These are phyloP conservation scores for Aspergillus flavus DNA, from an alignment of 2,329 filamentous ascomycete genomes.

Conservation along the genomic window DNA sequence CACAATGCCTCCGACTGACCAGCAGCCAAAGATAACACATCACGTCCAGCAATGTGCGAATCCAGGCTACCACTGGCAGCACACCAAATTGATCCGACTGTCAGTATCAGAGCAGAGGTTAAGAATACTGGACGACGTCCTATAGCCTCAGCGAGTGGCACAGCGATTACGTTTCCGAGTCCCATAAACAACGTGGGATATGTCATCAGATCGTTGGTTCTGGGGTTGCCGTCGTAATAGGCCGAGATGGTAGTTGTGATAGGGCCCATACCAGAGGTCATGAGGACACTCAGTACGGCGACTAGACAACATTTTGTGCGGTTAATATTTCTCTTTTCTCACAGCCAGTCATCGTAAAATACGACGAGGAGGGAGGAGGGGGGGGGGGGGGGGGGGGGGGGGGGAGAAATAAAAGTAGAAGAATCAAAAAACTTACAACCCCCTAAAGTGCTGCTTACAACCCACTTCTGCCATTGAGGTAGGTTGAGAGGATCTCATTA, in stretches of 20 bases:
- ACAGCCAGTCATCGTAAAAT: not conserved
- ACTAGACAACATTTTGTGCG: not conserved
- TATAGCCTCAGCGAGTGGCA: not conserved
- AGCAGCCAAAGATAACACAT: not conserved
- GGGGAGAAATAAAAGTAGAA: no score
- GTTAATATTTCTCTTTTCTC: not conserved
- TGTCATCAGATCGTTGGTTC: not conserved
- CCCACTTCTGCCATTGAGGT: not conserved
- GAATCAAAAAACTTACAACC: not conserved
- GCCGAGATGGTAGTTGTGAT: not conserved
- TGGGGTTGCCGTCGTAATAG: not conserved
- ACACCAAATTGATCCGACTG: not conserved
- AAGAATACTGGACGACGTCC: not conserved
- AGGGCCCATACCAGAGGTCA: not conserved
- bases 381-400: no score
- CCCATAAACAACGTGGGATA: not conserved
- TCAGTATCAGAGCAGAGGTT: not conserved
- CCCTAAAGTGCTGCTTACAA: not conserved
- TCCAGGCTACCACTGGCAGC: not conserved
- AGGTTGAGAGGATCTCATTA: not conserved
- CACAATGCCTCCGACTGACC: not conserved
- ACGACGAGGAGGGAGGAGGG: accelerated
- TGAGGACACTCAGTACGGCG: not conserved
- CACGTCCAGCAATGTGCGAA: not conserved
- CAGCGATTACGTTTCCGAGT: not conserved